These are phyloP conservation scores for Chaetothyriales sp. DNA, from an alignment of 2,329 filamentous ascomycete genomes.

Conservation along the genomic window DNA sequence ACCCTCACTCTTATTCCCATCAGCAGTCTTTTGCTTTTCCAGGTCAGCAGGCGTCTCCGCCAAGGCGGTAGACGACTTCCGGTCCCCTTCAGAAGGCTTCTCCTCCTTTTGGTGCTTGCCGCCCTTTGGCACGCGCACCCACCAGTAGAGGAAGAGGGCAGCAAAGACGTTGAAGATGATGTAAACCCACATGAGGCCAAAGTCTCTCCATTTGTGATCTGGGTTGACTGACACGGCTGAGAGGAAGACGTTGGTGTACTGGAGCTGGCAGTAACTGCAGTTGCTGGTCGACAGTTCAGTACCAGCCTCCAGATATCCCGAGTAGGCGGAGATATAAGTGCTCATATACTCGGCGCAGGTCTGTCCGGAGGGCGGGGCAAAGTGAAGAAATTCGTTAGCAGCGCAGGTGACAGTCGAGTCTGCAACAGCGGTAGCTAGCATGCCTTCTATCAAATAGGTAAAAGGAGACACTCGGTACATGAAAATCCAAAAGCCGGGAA, in stretches of 20 bases:
- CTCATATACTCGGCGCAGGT: conserved; percentile 48
- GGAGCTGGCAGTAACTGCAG: conserved; percentile 37
- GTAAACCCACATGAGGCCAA: conserved; percentile 53
- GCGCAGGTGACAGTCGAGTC: conserved; percentile 52
- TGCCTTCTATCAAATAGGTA: conserved; percentile 61
- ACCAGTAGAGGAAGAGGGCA: conserved; percentile 47
- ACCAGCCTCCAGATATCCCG: conserved; percentile 39
- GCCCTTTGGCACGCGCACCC: conserved; percentile 40
- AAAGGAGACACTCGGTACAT: conserved; percentile 71
- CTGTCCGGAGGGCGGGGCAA: conserved; percentile 42
- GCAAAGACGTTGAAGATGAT: conserved; percentile 47
- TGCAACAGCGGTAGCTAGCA: conserved; percentile 56
- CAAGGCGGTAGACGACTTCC: conserved; percentile 1
- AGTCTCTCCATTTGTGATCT: conserved; percentile 49
- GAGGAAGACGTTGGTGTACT: conserved; percentile 35
- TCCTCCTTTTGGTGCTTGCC: conserved; percentile 9
- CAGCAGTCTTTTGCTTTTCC: neutral
- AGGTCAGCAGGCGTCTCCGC: neutral
- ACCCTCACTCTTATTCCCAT: neutral
- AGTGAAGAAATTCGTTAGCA: conserved; percentile 51
- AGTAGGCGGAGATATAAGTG: conserved; percentile 30
- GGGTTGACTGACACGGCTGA: conserved; percentile 28
- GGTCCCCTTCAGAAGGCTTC: neutral
- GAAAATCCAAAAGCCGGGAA: conserved; percentile 63
- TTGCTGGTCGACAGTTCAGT: conserved; percentile 31